Evolutionary conservation across 768 basidiomycete genomes (phyloP).

Genomic region (Mycena vitilis): DNA sequence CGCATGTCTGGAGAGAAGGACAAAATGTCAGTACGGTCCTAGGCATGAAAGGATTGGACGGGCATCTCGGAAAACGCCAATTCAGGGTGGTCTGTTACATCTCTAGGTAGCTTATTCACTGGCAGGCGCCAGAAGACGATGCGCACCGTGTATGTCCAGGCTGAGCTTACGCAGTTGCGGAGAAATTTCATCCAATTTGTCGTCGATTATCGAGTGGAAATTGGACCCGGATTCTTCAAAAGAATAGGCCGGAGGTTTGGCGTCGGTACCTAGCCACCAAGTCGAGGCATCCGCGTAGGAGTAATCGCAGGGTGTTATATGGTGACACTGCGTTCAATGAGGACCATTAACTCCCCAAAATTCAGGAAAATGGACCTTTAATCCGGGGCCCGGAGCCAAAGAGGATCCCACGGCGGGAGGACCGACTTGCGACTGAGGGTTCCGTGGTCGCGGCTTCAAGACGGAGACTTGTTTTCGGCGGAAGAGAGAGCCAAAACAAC

Average conservation of each 20-base stretch:
- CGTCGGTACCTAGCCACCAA: constrained; percentile 37
- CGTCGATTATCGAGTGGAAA: constrained; percentile 65
- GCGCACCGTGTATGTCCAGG: constrained; percentile 76
- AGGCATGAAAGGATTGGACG: constrained; percentile 36
- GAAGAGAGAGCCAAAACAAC: constrained; percentile 53
- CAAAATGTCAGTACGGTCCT: constrained; percentile 15
- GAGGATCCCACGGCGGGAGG: constrained; percentile 24
- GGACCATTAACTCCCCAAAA: background rate
- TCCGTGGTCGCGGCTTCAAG: constrained; percentile 1
- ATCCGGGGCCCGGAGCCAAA: background rate
- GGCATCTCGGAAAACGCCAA: constrained; percentile 74
- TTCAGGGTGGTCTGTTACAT: constrained; percentile 69
- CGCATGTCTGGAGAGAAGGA: constrained; percentile 63
- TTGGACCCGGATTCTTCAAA: constrained; percentile 41
- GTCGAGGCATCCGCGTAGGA: constrained; percentile 24
- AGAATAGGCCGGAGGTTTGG: constrained; percentile 57
- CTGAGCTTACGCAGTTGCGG: constrained; percentile 71
- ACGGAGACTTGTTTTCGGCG: constrained; percentile 33
- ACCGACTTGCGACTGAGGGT: background rate
- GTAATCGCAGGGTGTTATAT: constrained; percentile 30
- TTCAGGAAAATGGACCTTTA: constrained; percentile 6
- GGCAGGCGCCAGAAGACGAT: background rate
- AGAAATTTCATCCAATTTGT: constrained; percentile 62
- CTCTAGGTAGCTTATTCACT: constrained; percentile 16
- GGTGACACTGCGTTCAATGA: constrained; percentile 15